Evolutionary conservation across 2,329 filamentous ascomycete species (phyloP).

Genomic region (Trichoderma aggressivum): DNA sequence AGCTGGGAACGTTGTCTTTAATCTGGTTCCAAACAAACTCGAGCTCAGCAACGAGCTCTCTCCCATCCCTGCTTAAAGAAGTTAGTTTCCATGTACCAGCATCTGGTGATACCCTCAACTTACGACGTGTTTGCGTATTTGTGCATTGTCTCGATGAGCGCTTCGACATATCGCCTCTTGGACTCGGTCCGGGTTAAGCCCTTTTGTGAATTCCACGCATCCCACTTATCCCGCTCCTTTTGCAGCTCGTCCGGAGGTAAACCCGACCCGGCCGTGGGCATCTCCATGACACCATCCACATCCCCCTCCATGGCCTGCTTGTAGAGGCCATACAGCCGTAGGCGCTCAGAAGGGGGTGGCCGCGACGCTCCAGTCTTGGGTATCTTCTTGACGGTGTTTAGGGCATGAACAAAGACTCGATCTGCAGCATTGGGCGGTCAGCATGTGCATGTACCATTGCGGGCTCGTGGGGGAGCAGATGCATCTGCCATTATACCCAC

Average conservation of each 20-base stretch:
- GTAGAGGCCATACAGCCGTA: conserved; percentile 95
- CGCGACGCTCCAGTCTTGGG: conserved; percentile 87
- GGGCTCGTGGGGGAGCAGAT: background rate
- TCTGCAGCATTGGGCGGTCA: conserved; percentile 51
- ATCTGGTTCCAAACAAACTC: conserved; percentile 99
- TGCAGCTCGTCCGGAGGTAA: conserved; percentile 52
- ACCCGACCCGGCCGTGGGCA: conserved; percentile 56
- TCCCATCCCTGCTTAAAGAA: conserved; percentile 59
- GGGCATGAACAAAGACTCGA: conserved; percentile 96
- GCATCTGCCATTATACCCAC: conserved; percentile 27
- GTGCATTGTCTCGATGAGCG: conserved; percentile 95
- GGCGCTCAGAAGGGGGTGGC: conserved; percentile 77
- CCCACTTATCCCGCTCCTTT: conserved; percentile 71
- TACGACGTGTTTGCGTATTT: conserved; percentile 83
- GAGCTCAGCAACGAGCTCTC: conserved; percentile 86
- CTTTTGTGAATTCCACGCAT: conserved; percentile 89
- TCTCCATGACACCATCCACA: conserved; percentile 88
- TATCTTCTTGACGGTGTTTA: conserved; percentile 98
- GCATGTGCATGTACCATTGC: conserved; percentile 9
- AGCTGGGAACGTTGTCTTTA: conserved; percentile 74
- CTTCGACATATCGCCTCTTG: conserved; percentile 90
- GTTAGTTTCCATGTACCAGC: background rate
- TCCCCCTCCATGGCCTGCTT: conserved; percentile 99
- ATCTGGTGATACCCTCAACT: conserved; percentile 19
- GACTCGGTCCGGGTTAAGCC: conserved; percentile 84